A percentile compares a stretch with the other conserved stretches of the same genome.
phyloP scores from a whole-genome alignment of 768 basidiomycete species.

The Termitomyces sp. region DNA sequence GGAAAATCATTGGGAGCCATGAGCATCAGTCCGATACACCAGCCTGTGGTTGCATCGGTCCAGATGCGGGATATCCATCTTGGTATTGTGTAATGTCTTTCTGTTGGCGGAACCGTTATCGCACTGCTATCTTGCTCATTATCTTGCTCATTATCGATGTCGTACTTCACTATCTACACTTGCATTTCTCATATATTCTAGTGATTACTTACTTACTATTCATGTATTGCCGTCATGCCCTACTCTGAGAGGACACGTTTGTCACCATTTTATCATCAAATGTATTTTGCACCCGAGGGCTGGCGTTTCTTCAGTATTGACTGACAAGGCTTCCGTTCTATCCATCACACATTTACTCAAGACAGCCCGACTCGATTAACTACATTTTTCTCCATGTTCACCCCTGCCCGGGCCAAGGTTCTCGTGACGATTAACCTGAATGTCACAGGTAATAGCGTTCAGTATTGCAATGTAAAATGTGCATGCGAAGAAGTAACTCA shows the following conservation, averaged over 20 bases:
- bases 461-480: no score
- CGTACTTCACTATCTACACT: neutral
- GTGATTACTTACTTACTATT: neutral
- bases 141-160: neutral
- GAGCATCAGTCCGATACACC: conserved; percentile 69
- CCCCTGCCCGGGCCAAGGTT: no score
- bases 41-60: conserved; percentile 10
- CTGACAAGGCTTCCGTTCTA: no score
- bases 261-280: no score
- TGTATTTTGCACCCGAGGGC: no score
- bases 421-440: no score
- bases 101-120: neutral
- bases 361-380: no score
- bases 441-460: no score
- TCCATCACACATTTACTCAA: no score
- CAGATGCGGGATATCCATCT: conserved; percentile 12
- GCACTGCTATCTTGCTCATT: conserved; percentile 5
- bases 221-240: neutral
- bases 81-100: conserved; percentile 1
- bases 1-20: conserved; percentile 70
- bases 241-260: neutral
- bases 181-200: neutral
- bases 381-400: no score
- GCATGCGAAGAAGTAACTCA: no score
- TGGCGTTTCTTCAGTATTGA: no score